These are phyloP conservation scores for Hippophae rhamnoides DNA, from an alignment of 306 rosid species.

Conservation along the genomic window DNA sequence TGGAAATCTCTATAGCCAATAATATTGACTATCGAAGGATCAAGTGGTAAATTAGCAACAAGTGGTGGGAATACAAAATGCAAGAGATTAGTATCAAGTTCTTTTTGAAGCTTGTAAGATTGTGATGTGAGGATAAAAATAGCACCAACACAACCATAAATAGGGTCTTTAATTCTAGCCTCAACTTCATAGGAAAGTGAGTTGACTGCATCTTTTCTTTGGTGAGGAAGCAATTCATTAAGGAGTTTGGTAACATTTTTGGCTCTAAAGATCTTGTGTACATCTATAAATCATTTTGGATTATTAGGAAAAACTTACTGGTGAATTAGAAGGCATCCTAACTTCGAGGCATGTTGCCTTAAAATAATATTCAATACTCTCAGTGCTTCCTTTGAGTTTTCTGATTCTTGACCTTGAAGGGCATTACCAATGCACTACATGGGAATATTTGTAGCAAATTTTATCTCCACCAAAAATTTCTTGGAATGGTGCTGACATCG, in stretches of 20 bases:
- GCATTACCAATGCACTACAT: slow-evolving; percentile 72
- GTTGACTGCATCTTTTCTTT: slow-evolving; percentile 92
- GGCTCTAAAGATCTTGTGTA: slow-evolving; percentile 93
- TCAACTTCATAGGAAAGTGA: slow-evolving; percentile 94
- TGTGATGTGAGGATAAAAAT: slow-evolving; percentile 88
- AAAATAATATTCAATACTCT: slow-evolving; percentile 75
- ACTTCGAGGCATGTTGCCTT: slow-evolving; percentile 88
- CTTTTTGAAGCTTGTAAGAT: slow-evolving; percentile 82
- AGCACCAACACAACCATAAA: slow-evolving; percentile 95
- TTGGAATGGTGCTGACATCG: slow-evolving; percentile 52
- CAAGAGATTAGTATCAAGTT: slow-evolving; percentile 78
- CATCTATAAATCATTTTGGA: slow-evolving; percentile 44
- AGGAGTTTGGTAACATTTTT: slow-evolving; percentile 96
- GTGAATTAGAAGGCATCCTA: slow-evolving; percentile 84
- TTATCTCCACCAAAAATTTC: slow-evolving; percentile 62
- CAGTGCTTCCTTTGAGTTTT: slow-evolving; percentile 75
- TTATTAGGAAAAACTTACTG: slow-evolving; percentile 76
- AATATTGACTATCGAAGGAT: not conserved
- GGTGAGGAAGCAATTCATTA: slow-evolving; percentile 84
- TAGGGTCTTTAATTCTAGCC: slow-evolving; percentile 89
- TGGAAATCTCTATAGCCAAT: slow-evolving; percentile 86
- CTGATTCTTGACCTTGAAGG: slow-evolving; percentile 70
- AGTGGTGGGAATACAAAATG: slow-evolving; percentile 50
- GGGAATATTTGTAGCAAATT: slow-evolving; percentile 74
- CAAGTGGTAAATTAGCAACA: slow-evolving; percentile 24